These are phyloP conservation scores for Tillandsia fasciculata DNA, from an alignment of 176 grass and related monocot species.

Conservation along the genomic window DNA sequence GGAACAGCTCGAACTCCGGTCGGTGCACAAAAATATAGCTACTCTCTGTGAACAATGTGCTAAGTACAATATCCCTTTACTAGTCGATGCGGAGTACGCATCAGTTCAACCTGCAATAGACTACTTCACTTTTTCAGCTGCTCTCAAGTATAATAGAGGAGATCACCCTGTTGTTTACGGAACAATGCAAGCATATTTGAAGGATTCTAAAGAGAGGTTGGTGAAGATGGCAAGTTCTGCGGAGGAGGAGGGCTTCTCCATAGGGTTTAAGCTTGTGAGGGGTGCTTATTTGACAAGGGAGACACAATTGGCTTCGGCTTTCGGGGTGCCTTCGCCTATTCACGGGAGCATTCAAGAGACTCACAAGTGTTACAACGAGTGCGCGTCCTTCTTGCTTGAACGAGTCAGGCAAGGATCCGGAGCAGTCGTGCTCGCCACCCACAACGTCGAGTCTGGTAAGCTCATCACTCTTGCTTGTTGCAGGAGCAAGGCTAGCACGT, in stretches of 20 bases:
- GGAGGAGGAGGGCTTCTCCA: constrained; percentile 34
- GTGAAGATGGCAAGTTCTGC: constrained; percentile 32
- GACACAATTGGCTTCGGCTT: constrained; percentile 28
- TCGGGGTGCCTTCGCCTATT: constrained; percentile 68
- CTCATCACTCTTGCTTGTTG: too few species aligned
- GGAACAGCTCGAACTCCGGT: constrained; percentile 50
- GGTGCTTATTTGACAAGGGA: constrained; percentile 91
- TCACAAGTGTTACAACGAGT: constrained; percentile 77
- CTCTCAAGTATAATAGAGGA: constrained; percentile 40
- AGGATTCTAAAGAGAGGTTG: constrained; percentile 58
- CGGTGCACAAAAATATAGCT: constrained; percentile 47
- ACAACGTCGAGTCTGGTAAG: constrained; percentile 58
- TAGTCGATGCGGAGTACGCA: constrained; percentile 88
- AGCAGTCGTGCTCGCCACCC: constrained; percentile 66
- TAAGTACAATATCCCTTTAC: constrained; percentile 45
- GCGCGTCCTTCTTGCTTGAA: constrained; percentile 69
- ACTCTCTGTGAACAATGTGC: constrained; percentile 44
- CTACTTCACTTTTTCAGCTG: constrained; percentile 72
- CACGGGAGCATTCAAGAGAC: constrained; percentile 65
- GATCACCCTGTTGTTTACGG: constrained; percentile 45
- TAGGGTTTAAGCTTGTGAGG: constrained; percentile 79
- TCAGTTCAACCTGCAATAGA: constrained; percentile 83
- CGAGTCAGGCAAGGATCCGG: constrained; percentile 47
- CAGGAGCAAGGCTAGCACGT: too few species aligned
- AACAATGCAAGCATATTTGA: constrained; percentile 85